These are phyloP conservation scores for Aspergillus quadrilineatus DNA, from an alignment of 2,329 filamentous ascomycete species.

Conservation along the genomic window DNA sequence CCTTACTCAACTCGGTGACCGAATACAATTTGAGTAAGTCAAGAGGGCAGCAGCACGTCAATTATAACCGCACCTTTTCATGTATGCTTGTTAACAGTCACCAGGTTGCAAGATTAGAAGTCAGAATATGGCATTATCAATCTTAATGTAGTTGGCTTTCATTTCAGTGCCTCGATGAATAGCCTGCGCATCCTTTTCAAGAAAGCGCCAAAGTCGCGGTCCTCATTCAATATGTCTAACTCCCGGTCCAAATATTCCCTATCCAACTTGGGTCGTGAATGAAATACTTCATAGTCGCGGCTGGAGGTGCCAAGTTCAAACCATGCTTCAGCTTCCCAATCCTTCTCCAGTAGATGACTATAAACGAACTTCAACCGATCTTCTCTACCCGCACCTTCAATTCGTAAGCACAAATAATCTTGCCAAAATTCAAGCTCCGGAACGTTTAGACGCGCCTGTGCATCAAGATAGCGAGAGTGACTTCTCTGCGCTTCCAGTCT, in stretches of 20 bases:
- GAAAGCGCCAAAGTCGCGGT: slow-evolving; percentile 59
- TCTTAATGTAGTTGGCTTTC: slow-evolving; percentile 10
- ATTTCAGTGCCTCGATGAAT: slow-evolving; percentile 58
- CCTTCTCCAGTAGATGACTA: slow-evolving; percentile 78
- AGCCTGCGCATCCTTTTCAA: slow-evolving; percentile 63
- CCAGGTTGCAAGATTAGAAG: neutral
- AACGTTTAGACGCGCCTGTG: slow-evolving; percentile 82
- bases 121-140: slow-evolving; percentile 2
- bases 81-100: neutral
- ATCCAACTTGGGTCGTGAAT: slow-evolving; percentile 69
- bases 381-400: slow-evolving; percentile 81
- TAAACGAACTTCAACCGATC: slow-evolving; percentile 90
- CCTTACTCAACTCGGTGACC: neutral
- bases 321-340: slow-evolving; percentile 87
- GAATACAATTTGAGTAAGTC: neutral
- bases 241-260: slow-evolving; percentile 54
- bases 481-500: slow-evolving; percentile 47
- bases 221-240: slow-evolving; percentile 59
- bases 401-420: slow-evolving; percentile 79
- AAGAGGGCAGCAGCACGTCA: too few relatives aligned
- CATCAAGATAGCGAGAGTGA: slow-evolving; percentile 69
- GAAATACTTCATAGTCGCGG: slow-evolving; percentile 80
- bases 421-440: slow-evolving; percentile 97
- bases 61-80: too few relatives aligned
- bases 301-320: slow-evolving; percentile 84